Evolutionary conservation across 192 early-diverging fungal species (phyloP).

Genomic region (Chytriomyces sp.): DNA sequence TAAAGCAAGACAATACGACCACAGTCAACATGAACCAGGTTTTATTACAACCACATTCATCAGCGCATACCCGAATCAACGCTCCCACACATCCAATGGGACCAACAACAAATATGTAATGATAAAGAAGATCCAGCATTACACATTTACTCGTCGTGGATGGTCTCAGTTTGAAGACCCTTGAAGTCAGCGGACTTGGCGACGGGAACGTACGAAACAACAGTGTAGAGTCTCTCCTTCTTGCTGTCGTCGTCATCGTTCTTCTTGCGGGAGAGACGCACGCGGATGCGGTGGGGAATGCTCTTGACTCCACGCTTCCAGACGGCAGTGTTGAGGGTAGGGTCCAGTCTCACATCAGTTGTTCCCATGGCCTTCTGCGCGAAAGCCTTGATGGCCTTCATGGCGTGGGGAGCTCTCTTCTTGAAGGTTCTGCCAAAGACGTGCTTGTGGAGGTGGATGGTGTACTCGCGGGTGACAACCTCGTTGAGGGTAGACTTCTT

Average conservation of each 20-base stretch:
- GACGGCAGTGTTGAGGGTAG: constrained; percentile 91
- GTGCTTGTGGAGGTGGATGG: constrained; percentile 98
- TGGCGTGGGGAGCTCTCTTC: constrained; percentile 94
- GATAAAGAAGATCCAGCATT: too few species aligned
- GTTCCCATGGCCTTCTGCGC: constrained; percentile 94
- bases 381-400: constrained; percentile 92
- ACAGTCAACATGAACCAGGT: too few species aligned
- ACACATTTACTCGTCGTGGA: constrained; percentile 30
- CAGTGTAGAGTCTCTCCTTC: constrained; percentile 97
- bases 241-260: constrained; percentile 92
- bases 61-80: too few species aligned
- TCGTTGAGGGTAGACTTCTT: constrained; percentile 57
- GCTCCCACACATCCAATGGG: too few species aligned
- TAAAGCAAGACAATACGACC: too few species aligned
- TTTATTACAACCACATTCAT: too few species aligned
- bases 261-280: constrained; percentile 92
- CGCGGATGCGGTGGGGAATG: constrained; percentile 93
- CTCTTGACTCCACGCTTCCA: constrained; percentile 94
- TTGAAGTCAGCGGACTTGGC: constrained; percentile 72
- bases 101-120: too few species aligned
- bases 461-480: constrained; percentile 97
- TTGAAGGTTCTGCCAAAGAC: constrained; percentile 90
- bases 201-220: constrained; percentile 85
- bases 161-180: constrained; percentile 56
- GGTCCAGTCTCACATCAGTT: constrained; percentile 94